Conservation (phyloP, 495 filamentous ascomycete genomes). For the Neurospora sp. region DNA sequence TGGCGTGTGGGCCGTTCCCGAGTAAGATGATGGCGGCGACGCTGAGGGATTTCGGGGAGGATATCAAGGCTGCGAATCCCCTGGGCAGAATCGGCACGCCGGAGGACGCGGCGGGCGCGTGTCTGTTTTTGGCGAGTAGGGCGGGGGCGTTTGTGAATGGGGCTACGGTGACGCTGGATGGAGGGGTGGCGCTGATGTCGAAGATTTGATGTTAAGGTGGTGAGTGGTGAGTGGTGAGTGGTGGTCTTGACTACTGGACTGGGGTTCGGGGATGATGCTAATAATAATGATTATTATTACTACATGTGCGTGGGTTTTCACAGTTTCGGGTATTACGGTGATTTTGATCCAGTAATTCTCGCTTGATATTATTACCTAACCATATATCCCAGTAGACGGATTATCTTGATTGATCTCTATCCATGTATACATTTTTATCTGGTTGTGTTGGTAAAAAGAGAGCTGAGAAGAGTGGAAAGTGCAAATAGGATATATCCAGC, state of each 20-base stretch:
- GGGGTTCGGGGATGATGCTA: neutral
- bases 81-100: slow-evolving; percentile 60
- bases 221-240: too few relatives aligned
- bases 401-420: neutral
- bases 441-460: neutral
- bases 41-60: slow-evolving; percentile 48
- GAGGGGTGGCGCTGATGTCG: slow-evolving; percentile 36
- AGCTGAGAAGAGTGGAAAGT: neutral
- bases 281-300: neutral
- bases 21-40: slow-evolving; percentile 79
- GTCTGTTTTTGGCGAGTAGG: slow-evolving; percentile 59
- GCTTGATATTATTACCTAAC: neutral
- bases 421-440: neutral
- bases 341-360: neutral
- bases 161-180: slow-evolving; percentile 65
- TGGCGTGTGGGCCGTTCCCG: slow-evolving; percentile 74
- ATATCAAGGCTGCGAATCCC: slow-evolving; percentile 55
- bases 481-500: neutral
- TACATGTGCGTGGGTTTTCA: neutral
- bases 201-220: too few relatives aligned
- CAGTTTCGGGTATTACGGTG: too few relatives aligned
- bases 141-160: slow-evolving; percentile 70
- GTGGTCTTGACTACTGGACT: neutral
- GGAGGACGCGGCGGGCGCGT: slow-evolving; percentile 65
- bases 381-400: neutral